A percentile compares a stretch with the other conserved stretches of the same genome.
Evolutionary conservation across 179 eudicot species (phyloP).

Genomic region (Amaranthus tricolor): DNA sequence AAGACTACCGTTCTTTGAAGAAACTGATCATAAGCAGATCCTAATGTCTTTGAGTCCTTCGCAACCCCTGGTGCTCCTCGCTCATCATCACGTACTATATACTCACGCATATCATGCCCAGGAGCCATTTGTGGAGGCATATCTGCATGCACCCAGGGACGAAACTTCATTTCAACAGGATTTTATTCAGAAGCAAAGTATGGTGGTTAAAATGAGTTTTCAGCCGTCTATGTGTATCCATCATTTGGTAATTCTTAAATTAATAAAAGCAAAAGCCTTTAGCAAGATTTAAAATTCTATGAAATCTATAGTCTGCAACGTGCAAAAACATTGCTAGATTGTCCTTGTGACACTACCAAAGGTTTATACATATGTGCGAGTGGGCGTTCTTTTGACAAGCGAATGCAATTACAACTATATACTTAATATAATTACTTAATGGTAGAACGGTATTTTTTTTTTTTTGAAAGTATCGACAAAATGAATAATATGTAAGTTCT

Average conservation of each 20-base stretch:
- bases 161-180: slow-evolving; percentile 16
- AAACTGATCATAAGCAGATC: slow-evolving; percentile 66
- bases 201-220: slow-evolving; percentile 11
- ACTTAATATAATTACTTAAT: no score
- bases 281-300: no score
- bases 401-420: no score
- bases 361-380: no score
- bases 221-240: neutral
- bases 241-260: neutral
- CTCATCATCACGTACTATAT: slow-evolving; percentile 42
- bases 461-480: no score
- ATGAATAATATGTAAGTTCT: no score
- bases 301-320: no score
- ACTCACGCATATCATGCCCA: slow-evolving; percentile 38
- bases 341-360: no score
- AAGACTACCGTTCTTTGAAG: slow-evolving; percentile 54
- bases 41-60: slow-evolving; percentile 53
- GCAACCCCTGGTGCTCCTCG: slow-evolving; percentile 35
- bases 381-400: no score
- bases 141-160: slow-evolving; percentile 35
- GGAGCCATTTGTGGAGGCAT: slow-evolving; percentile 38
- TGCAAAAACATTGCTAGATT: no score
- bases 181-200: neutral
- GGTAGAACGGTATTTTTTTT: no score
- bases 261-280: neutral